Conservation (phyloP, 2,329 filamentous ascomycete genomes). For the Escovopsis sp. region DNA sequence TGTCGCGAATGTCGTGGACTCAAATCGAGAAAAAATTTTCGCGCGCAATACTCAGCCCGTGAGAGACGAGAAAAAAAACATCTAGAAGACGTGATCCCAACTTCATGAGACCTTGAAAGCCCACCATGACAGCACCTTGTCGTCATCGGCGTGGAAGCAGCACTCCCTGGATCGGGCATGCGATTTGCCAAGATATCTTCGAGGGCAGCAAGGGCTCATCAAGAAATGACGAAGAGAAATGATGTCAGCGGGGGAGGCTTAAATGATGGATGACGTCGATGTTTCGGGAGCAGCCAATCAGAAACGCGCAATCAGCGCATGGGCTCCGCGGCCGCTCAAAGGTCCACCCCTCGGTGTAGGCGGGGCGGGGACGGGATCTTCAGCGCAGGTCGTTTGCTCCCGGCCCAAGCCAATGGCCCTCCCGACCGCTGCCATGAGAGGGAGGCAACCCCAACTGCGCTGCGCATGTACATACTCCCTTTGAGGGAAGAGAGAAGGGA, state of each 20-base stretch:
- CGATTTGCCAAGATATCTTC: not conserved
- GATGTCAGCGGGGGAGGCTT: slow-evolving; percentile 12
- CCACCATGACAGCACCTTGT: not conserved
- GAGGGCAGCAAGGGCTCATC: not conserved
- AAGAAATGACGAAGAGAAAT: slow-evolving; percentile 3
- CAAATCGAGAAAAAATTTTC: too few species aligned
- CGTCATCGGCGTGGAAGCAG: slow-evolving; percentile 4
- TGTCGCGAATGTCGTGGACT: too few species aligned
- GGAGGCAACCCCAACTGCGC: too few species aligned
- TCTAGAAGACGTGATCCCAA: not conserved
- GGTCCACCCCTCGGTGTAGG: too few species aligned
- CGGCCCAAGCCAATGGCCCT: too few species aligned
- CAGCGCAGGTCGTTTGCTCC: too few species aligned
- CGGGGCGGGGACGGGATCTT: too few species aligned
- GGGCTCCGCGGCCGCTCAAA: too few species aligned
- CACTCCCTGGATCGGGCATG: slow-evolving; percentile 1
- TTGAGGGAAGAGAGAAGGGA: too few species aligned
- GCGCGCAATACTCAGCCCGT: not conserved
- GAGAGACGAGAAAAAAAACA: not conserved
- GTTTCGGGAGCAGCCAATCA: slow-evolving; percentile 3
- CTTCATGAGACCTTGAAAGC: not conserved
- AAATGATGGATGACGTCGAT: slow-evolving; percentile 15
- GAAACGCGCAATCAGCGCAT: not conserved
- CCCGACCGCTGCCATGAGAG: too few species aligned
- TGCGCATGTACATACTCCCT: too few species aligned